Evolutionary conservation across 2,329 filamentous ascomycete genomes (phyloP).

Genomic region (Ophiostoma perfectum): DNA sequence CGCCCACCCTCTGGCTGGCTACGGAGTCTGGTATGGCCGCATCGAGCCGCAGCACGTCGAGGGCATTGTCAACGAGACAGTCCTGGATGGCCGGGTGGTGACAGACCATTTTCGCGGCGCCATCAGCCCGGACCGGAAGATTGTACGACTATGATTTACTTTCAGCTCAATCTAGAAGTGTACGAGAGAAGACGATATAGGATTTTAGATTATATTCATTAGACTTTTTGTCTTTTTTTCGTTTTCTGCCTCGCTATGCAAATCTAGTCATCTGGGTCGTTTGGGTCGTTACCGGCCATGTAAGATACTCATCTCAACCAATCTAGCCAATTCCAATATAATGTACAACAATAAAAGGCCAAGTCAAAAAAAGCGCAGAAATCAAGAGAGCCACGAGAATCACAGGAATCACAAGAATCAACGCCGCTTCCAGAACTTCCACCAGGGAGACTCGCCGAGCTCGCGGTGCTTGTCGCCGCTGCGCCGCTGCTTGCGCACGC

Average conservation of each 20-base stretch:
- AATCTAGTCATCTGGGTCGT: background rate
- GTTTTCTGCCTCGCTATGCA: background rate
- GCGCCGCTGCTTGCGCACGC: slow-evolving; percentile 54
- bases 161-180: too few species aligned
- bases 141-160: slow-evolving; percentile 36
- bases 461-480: slow-evolving; percentile 43
- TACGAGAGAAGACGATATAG: too few species aligned
- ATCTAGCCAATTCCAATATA: background rate
- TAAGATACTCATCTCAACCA: background rate
- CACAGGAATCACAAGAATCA: background rate
- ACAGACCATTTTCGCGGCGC: slow-evolving; percentile 67
- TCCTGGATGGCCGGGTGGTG: slow-evolving; percentile 62
- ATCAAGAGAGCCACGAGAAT: background rate
- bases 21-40: slow-evolving; percentile 76
- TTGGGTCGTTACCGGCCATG: background rate
- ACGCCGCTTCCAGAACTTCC: slow-evolving; percentile 56
- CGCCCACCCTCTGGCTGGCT: slow-evolving; percentile 59
- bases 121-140: slow-evolving; percentile 51
- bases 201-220: background rate
- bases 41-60: slow-evolving; percentile 71
- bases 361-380: background rate
- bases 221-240: background rate
- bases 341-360: background rate
- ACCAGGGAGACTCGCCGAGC: slow-evolving; percentile 40
- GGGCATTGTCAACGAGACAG: slow-evolving; percentile 66